These are phyloP conservation scores for Entamoeba moshkovskii DNA, from an alignment of 208 protist genomes.

Conservation along the genomic window DNA sequence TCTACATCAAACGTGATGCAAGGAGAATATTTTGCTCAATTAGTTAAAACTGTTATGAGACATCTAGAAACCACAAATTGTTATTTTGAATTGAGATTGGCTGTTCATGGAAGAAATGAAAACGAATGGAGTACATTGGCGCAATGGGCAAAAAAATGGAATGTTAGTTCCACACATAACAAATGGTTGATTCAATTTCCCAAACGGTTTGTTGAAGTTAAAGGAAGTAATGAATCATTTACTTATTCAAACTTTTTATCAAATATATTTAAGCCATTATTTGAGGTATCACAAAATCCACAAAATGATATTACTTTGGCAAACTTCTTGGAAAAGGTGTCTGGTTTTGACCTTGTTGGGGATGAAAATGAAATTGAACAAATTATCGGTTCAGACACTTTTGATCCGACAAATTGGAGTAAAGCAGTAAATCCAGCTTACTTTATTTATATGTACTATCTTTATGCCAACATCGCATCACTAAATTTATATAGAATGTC, in stretches of 20 bases:
- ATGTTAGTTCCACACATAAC: background rate
- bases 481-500: slow-evolving; percentile 78
- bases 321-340: slow-evolving; percentile 81
- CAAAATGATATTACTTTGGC: slow-evolving; percentile 72
- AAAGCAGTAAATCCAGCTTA: slow-evolving; percentile 85
- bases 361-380: slow-evolving; percentile 81
- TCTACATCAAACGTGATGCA: background rate
- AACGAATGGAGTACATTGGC: slow-evolving; percentile 2
- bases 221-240: background rate
- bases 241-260: background rate
- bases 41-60: background rate
- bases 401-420: slow-evolving; percentile 67
- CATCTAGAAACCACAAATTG: background rate
- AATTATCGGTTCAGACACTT: background rate
- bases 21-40: slow-evolving; percentile 19
- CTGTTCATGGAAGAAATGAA: background rate
- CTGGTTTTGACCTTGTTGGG: slow-evolving; percentile 88
- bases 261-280: slow-evolving; percentile 85
- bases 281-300: slow-evolving; percentile 83
- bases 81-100: background rate
- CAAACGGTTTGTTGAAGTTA: background rate
- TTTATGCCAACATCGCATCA: slow-evolving; percentile 87
- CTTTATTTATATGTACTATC: slow-evolving; percentile 90
- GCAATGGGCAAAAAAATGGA: background rate
- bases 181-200: slow-evolving; percentile 30